A percentile compares a stretch with the other conserved stretches of the same genome.
phyloP scores from a whole-genome alignment of 306 rosid genomes.

The Gleditsia sinensis region DNA sequence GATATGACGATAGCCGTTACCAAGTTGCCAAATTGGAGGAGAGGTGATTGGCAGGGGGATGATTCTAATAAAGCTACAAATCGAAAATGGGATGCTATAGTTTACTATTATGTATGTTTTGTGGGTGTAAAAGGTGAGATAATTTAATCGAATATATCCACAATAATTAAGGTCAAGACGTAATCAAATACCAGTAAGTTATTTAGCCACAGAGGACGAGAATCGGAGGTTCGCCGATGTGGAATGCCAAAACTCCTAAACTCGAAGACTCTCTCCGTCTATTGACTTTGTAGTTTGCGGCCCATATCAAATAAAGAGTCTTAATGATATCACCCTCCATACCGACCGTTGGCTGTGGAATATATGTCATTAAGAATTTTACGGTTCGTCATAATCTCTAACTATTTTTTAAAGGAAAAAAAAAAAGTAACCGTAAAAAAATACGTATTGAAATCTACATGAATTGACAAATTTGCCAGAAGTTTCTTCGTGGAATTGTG shows the following conservation, averaged over 20 bases:
- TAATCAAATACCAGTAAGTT: slow-evolving; percentile 1
- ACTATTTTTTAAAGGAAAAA: too few relatives aligned
- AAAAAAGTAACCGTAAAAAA: background rate
- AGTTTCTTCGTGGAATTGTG: too few relatives aligned
- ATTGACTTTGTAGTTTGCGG: slow-evolving; percentile 30
- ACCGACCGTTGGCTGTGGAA: too few relatives aligned
- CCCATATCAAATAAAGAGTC: background rate
- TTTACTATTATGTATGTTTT: background rate
- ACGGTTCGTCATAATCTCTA: too few relatives aligned
- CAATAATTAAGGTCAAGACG: slow-evolving; percentile 23
- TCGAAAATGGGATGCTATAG: background rate
- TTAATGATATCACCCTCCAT: background rate
- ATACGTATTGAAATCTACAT: too few relatives aligned
- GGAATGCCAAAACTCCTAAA: slow-evolving; percentile 32
- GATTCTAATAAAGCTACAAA: background rate
- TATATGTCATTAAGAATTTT: too few relatives aligned
- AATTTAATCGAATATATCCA: background rate
- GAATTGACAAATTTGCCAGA: too few relatives aligned
- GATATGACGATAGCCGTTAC: slow-evolving; percentile 17
- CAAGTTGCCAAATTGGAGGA: slow-evolving; percentile 41
- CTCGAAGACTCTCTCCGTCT: background rate
- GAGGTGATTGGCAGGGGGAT: background rate
- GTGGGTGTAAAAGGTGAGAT: background rate
- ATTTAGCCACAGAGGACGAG: background rate
- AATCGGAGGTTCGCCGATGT: slow-evolving; percentile 28